phyloP scores from a whole-genome alignment of 441 rosid genomes.

The Eruca vesicaria region DNA sequence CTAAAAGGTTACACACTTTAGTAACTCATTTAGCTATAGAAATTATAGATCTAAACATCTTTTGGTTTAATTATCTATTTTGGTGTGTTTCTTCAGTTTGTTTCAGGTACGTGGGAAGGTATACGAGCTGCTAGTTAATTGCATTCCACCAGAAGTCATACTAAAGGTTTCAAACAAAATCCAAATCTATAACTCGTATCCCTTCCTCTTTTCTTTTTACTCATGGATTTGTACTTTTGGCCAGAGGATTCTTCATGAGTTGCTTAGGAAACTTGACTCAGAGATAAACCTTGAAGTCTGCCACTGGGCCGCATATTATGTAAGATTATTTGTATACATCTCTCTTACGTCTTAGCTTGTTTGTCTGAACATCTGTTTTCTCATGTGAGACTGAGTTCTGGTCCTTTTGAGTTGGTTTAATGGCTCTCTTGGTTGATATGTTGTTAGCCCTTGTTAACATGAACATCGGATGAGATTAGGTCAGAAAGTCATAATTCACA shows the following conservation, averaged over 20 bases:
- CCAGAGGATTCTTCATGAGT: constrained; percentile 78
- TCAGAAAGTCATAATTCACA: constrained; percentile 93
- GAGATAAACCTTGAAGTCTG: constrained; percentile 91
- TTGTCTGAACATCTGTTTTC: constrained; percentile 1
- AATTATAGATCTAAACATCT: not conserved
- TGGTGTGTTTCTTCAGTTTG: constrained; percentile 51
- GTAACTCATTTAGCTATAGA: not conserved
- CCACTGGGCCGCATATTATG: no score
- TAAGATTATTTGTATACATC: not conserved
- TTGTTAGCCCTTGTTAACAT: constrained; percentile 36
- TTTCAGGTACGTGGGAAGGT: constrained; percentile 88
- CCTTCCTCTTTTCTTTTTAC: not conserved
- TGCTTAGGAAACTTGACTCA: constrained; percentile 81
- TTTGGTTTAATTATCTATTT: not conserved
- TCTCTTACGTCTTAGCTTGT: constrained; percentile 1
- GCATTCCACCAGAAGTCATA: constrained; percentile 66
- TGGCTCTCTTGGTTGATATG: constrained; percentile 12
- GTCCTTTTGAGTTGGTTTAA: not conserved
- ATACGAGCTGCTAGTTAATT: constrained; percentile 82
- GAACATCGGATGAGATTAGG: constrained; percentile 89
- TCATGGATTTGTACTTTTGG: constrained; percentile 3
- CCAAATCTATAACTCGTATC: not conserved
- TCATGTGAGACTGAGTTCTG: not conserved
- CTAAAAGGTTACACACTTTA: constrained; percentile 60
- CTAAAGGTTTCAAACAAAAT: constrained; percentile 57